phyloP scores from a whole-genome alignment of 2,329 filamentous ascomycete genomes.

The Nemania serpens region DNA sequence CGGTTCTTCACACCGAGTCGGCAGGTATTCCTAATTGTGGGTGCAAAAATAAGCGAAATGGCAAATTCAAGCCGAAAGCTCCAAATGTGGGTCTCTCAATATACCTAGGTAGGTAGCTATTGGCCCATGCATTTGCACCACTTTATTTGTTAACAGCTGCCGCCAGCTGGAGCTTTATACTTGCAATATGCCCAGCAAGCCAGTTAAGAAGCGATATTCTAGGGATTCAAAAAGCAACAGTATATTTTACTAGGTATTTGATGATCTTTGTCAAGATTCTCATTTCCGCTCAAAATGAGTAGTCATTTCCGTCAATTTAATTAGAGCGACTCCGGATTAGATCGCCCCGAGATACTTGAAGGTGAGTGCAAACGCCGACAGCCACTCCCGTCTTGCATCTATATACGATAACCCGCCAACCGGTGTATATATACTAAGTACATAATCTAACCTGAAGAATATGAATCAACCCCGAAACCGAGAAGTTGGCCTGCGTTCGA shows the following conservation, averaged over 20 bases:
- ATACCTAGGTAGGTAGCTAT: no score
- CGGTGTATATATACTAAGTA: not conserved
- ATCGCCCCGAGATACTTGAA: not conserved
- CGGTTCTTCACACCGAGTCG: slow-evolving; percentile 29
- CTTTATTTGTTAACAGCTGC: not conserved
- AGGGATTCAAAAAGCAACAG: no score
- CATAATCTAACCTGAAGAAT: not conserved
- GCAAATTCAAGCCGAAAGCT: slow-evolving; percentile 11
- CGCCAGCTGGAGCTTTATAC: not conserved
- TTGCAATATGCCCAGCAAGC: not conserved
- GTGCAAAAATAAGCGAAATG: slow-evolving; percentile 43
- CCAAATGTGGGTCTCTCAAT: not conserved
- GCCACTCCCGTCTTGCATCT: not conserved
- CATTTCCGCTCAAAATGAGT: no score
- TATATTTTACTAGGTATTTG: no score
- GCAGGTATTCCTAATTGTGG: slow-evolving; percentile 40
- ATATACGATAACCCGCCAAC: slow-evolving; percentile 8
- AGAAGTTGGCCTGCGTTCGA: not conserved
- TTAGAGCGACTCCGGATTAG: not conserved
- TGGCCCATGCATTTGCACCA: not conserved
- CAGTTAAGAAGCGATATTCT: no score
- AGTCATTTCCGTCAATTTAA: no score
- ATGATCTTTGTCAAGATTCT: no score
- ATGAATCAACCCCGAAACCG: not conserved
- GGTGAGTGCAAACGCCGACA: slow-evolving; percentile 2